Evolutionary conservation across 352 stramenopile species (phyloP), one percentile per base, ranked within the genome.

Genomic region (Globisporangium uncinulatum): DNA sequence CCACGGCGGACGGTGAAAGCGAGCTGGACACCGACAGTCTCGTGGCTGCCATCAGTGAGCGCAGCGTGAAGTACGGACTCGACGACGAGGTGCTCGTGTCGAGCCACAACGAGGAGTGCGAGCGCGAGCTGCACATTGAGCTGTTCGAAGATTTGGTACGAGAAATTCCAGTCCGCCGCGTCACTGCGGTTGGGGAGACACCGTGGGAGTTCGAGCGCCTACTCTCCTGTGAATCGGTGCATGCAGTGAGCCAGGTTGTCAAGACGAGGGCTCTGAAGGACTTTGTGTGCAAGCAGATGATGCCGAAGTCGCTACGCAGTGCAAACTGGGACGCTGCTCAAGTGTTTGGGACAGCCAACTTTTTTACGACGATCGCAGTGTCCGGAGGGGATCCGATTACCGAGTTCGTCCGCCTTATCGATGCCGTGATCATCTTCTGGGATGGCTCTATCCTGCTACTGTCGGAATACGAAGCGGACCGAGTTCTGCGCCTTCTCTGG

Each of bases 91-190:
- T 85, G 0, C 61, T 77, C 4, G 55, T 79, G 19, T 75, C 64
- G 14, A 52, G 62, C 0, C 77, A 80, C 51, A 70, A 56, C n/a
- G 68, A 80, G 42, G 67, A 88, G 47, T 87, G 72, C 19, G 77
- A 87, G 57, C 73, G 71, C 20, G 71, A 88, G 58, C 37, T 87
- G 19, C 74, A 84, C n/a, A 51, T 81, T 11, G 67, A 87, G 49
- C 63, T 79, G 24, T 73, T 83, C 31, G 49, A 71, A 32, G 57
- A 83, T 39, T 13, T 39, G 34, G 34, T 39, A 6, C 6, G 10
- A 39, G 34, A 39, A 39, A 6, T 39, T 13, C 34, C 34, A 13
- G 34, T 39, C 34, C 34, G 34, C 7, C 6, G 7, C 10, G 34
- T 39, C 34, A 39, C 7, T 9, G 34, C 6, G 1, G 15, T 17